Conservation (phyloP, 2,329 filamentous ascomycete genomes). For the Daldinia sp. region DNA sequence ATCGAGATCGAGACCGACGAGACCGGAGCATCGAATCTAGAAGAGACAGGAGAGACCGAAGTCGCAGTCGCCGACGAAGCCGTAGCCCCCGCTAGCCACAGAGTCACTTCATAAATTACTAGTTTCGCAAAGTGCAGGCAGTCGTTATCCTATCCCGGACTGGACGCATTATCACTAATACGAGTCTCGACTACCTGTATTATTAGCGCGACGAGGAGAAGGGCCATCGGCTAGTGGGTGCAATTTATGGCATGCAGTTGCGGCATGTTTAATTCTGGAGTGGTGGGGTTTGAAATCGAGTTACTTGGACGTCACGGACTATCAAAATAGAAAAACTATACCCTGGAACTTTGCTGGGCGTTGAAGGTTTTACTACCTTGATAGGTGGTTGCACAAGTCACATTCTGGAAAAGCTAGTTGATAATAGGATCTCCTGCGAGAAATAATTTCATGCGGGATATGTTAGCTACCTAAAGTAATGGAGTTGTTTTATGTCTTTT, state of each 20-base stretch:
- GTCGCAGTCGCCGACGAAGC: conserved; percentile 30
- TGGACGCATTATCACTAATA: not conserved
- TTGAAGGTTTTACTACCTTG: conserved; percentile 10
- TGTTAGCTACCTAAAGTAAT: not conserved
- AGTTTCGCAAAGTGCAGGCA: conserved; percentile 1
- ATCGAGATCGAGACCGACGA: conserved; percentile 26
- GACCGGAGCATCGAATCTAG: conserved; percentile 26
- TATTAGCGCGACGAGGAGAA: not conserved
- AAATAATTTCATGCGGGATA: not conserved
- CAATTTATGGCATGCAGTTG: not conserved
- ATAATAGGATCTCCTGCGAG: not conserved
- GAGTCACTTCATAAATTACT: conserved; percentile 13
- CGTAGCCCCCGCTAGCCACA: conserved; percentile 42
- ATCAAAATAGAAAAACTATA: conserved; percentile 10
- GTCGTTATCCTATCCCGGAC: not conserved
- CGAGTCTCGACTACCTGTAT: not conserved
- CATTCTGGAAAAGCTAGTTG: not conserved
- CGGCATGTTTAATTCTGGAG: not conserved
- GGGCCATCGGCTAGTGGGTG: not conserved
- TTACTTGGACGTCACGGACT: conserved; percentile 11
- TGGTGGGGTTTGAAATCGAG: not conserved
- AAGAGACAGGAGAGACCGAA: conserved; percentile 22
- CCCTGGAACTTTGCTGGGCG: conserved; percentile 19
- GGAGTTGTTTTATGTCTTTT: not conserved
- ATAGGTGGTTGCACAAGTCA: not conserved